Conservation (phyloP, 2,329 filamentous ascomycete genomes). For the Corniculantispora saksenae region DNA sequence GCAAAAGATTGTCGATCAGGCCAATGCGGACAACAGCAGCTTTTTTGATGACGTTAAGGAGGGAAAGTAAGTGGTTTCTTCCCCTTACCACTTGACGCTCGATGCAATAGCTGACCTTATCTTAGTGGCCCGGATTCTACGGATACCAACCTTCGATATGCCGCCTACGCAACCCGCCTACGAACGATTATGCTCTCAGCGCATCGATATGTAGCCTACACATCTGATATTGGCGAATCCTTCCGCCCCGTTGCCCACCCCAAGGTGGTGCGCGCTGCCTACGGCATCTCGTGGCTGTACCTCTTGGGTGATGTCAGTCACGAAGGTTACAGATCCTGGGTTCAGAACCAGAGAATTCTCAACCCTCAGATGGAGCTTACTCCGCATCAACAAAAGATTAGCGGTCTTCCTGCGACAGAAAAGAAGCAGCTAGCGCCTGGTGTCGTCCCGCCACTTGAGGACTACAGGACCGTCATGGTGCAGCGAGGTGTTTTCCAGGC, state of each 20-base stretch:
- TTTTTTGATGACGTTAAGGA: constrained; percentile 78
- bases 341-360: constrained; percentile 75
- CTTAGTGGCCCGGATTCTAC: constrained; percentile 67
- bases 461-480: constrained; percentile 87
- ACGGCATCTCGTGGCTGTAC: constrained; percentile 91
- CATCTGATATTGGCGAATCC: constrained; percentile 92
- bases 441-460: constrained; percentile 71
- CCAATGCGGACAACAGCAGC: constrained; percentile 62
- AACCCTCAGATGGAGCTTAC: constrained; percentile 65
- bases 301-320: constrained; percentile 86
- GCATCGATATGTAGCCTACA: constrained; percentile 96
- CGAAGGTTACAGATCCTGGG: constrained; percentile 94
- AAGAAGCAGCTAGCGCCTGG: constrained; percentile 37
- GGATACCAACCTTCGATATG: constrained; percentile 84
- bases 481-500: constrained; percentile 90
- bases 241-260: constrained; percentile 93
- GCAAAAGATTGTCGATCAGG: constrained; percentile 59
- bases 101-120: constrained; percentile 22
- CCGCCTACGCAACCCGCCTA: constrained; percentile 83
- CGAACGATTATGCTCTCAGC: constrained; percentile 86
- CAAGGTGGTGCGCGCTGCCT: constrained; percentile 76
- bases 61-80: constrained; percentile 64
- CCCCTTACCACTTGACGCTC: constrained; percentile 14
- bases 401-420: constrained; percentile 43
- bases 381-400: constrained; percentile 48